Evolutionary conservation across 2,329 filamentous ascomycete species (phyloP), one percentile per base, ranked within the genome.

Genomic region (Hymenoscyphus fructigenus): DNA sequence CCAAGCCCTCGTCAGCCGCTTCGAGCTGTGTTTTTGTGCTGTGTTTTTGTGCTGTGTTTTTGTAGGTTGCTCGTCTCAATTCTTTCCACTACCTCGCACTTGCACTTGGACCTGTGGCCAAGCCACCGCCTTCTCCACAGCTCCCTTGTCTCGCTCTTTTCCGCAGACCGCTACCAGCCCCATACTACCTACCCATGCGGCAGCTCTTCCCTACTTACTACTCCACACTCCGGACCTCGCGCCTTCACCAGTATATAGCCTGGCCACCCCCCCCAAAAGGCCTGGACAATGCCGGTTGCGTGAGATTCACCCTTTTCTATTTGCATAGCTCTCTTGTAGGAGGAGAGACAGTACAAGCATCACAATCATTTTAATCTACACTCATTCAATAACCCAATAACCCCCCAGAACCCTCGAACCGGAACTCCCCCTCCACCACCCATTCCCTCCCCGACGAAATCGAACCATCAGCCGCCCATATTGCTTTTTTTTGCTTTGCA

Each of bases 301-400:
- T 50, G 44, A 50, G n/a, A 44, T 44, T 44, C 38, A 17, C n/a
- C 15, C 15, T 5, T 17, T 12, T 14, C 2, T 41, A 44, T n/a
- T 44, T 17, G n/a, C 41, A 44, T n/a, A n/a, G n/a, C n/a, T n/a
- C 17, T 44, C 17, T 6, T 7, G 41, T 5, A 6, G 41, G 5
- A 44, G n/a, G 20, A 50, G 26, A 23, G 20, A 7, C 44, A 26
- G 44, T 50, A 20, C 44, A 50, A 23, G 20, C 44, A 50, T 50
- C 61, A n/a, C 32, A 26, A 23, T 17, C 14, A 59, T 32, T 29
- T 56, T 65, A 44, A 58, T 38, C 60, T 36, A 60, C 57, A 63
- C 34, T 65, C 65, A 47, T 63, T 66, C 59, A 59, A 58, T 38
- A 60, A 44, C 38, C 53, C 17, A 47, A 41, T 53, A 55, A 20